phyloP scores from a whole-genome alignment of 352 stramenopile species.

The Phytophthora ramorum region DNA sequence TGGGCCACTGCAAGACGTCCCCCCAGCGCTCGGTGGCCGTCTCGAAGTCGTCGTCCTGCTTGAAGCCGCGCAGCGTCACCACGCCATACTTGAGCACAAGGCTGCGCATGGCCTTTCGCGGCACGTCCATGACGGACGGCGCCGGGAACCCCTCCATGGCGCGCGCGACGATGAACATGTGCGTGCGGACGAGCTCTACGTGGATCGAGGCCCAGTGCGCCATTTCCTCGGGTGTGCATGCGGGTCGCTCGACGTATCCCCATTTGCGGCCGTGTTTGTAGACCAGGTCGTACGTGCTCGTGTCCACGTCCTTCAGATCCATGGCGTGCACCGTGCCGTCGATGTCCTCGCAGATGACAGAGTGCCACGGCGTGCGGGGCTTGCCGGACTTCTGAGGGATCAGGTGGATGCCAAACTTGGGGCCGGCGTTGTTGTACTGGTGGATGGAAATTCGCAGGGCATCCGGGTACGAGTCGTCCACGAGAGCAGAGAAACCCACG shows the following conservation, averaged over 20 bases:
- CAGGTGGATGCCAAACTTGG: slow-evolving; percentile 27
- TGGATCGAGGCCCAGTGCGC: slow-evolving; percentile 24
- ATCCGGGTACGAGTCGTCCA: slow-evolving; percentile 21
- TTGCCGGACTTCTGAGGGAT: slow-evolving; percentile 15
- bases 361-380: slow-evolving; percentile 19
- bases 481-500: slow-evolving; percentile 19
- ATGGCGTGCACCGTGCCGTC: slow-evolving; percentile 18
- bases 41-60: slow-evolving; percentile 34
- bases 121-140: slow-evolving; percentile 24
- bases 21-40: slow-evolving; percentile 24
- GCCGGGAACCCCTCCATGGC: slow-evolving; percentile 21
- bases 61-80: slow-evolving; percentile 27
- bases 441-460: slow-evolving; percentile 28
- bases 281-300: slow-evolving; percentile 30
- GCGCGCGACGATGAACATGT: slow-evolving; percentile 30
- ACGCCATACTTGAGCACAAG: slow-evolving; percentile 27
- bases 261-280: slow-evolving; percentile 33
- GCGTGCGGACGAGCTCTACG: slow-evolving; percentile 26
- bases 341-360: slow-evolving; percentile 17
- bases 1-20: slow-evolving; percentile 31
- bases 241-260: slow-evolving; percentile 21
- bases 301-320: slow-evolving; percentile 31
- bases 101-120: slow-evolving; percentile 19
- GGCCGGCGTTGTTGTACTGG: slow-evolving; percentile 26
- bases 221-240: slow-evolving; percentile 17